Evolutionary conservation across 2,329 filamentous ascomycete genomes (phyloP).

Genomic region (Fusarium aywerte): DNA sequence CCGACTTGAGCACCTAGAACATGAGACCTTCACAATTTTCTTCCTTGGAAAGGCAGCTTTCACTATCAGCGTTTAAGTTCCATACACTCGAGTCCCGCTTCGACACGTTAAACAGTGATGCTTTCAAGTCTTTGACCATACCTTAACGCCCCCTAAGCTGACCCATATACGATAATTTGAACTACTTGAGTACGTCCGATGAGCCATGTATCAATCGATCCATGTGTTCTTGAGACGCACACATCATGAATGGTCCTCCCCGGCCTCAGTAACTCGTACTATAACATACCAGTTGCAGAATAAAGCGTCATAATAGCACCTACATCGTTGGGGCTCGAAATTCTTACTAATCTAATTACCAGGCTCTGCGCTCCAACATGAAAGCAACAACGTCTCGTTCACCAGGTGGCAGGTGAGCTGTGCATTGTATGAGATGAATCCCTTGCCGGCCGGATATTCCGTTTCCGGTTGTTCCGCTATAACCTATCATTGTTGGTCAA

Average conservation of each 20-base stretch:
- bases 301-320: too few species aligned
- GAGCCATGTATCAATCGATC: too few species aligned
- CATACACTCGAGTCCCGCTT: neutral
- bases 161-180: too few species aligned
- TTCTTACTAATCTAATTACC: neutral
- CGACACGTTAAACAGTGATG: neutral
- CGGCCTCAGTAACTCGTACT: too few species aligned
- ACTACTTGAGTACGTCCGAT: too few species aligned
- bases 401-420: neutral
- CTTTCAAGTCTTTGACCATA: neutral
- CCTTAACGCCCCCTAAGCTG: neutral
- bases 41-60: neutral
- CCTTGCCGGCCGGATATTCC: constrained; percentile 10
- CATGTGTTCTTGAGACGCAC: too few species aligned
- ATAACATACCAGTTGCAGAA: too few species aligned
- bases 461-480: constrained; percentile 24
- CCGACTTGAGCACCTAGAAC: too few species aligned
- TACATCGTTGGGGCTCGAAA: too few species aligned
- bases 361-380: neutral
- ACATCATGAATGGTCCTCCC: too few species aligned
- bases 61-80: neutral
- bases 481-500: neutral
- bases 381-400: neutral
- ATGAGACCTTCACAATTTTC: too few species aligned
- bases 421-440: neutral